Base-by-base conservation (phyloP, 1,139 yeast species). In the Citeromyces siamensis region DNA sequence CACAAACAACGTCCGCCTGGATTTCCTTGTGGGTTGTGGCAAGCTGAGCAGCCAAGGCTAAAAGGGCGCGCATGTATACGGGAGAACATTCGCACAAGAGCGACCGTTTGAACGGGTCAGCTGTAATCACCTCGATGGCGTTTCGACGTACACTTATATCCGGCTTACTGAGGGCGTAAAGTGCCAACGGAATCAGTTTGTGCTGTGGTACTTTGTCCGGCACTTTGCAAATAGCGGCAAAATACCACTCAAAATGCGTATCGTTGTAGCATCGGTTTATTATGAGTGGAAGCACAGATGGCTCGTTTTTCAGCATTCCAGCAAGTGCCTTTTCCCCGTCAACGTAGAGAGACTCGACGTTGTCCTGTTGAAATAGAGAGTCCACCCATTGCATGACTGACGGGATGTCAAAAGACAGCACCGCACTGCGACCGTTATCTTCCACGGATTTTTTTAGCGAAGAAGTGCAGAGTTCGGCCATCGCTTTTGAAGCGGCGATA, bases 381-480 rank as follows among this genome's bases (percentile, higher is more conserved):
- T 79, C 79, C 26, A 86, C 70, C 97, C 97, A 90, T 19, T 68
- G 63, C 56, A 86, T 64, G 27, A 86, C 60, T 1, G 74, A 76
- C 4, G 71, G 64, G 6, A 81, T 67, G 46, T 84, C 90, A 56
- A 86, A 84, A 0, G 88, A 74, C 49, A 79, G 61, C 1, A 71
- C 48, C 1, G 67, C 69, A 5, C 59, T 49, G 18, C 56, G 55
- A 14, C 66, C 67, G 8, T 68, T 62, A 13, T 66, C 64, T 19
- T 61, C 62, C 28, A 73, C 60, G 2, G 64, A 58, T 39, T 73
- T 73, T 16, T 68, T 65, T 8, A 80, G 71, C 5, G 75, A 68
- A 18, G 84, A 81, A 2, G 77, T 70, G 45, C 94, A 79, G 20
- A 90, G 59, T 0, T 79, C 66, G 0, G 95, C 83, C 94, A 93